phyloP scores from a whole-genome alignment of 2,329 filamentous ascomycete genomes.

The Balansia obtecta region DNA sequence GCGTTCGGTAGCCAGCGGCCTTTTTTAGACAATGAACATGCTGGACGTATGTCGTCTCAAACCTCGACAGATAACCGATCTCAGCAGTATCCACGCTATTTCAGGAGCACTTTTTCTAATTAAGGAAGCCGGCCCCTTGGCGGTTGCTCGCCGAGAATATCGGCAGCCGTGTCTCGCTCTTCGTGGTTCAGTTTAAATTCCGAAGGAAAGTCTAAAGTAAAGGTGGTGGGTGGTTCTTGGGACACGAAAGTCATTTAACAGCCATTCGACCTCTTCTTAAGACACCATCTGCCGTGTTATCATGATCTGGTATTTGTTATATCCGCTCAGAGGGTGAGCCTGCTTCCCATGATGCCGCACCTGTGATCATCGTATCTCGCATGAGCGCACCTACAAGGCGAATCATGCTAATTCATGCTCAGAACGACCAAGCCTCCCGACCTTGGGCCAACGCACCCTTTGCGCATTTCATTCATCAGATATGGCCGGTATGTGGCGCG shows the following conservation, averaged over 20 bases:
- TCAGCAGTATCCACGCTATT: neutral
- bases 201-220: neutral
- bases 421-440: conserved; percentile 65
- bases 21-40: neutral
- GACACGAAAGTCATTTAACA: neutral
- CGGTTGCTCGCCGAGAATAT: too few relatives aligned
- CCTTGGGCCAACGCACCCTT: conserved; percentile 50
- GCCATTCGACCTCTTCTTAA: neutral
- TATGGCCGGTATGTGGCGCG: conserved; percentile 60
- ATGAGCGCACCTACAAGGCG: too few relatives aligned
- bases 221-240: neutral
- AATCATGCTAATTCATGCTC: neutral
- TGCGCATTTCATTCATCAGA: conserved; percentile 51
- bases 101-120: neutral
- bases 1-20: neutral
- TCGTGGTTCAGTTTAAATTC: too few relatives aligned
- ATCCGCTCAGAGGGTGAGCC: conserved; percentile 8
- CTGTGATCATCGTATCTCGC: neutral
- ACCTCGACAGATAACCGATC: too few relatives aligned
- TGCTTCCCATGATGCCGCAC: neutral
- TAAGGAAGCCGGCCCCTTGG: neutral
- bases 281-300: neutral
- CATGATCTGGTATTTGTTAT: conserved; percentile 7
- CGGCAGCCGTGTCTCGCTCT: too few relatives aligned
- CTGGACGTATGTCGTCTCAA: too few relatives aligned